These are phyloP conservation scores for Jatropha curcas DNA, from an alignment of 345 rosid genomes.

Conservation along the genomic window DNA sequence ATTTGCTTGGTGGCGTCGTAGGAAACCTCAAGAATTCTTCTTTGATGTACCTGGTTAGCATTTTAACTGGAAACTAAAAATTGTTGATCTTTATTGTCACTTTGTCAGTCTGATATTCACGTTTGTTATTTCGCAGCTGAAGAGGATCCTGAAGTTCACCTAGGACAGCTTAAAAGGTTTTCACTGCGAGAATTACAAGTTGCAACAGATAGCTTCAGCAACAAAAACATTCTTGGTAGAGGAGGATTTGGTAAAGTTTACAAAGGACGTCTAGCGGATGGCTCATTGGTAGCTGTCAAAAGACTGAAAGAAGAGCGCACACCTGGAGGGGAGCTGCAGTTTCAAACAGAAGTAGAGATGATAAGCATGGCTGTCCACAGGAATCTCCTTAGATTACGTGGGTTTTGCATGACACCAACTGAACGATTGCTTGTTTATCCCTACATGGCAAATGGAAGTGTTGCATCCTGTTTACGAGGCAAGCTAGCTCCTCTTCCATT, in stretches of 20 bases:
- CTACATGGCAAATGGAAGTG: slow-evolving; percentile 99
- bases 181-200: slow-evolving; percentile 93
- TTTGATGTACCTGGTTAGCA: slow-evolving; percentile 92
- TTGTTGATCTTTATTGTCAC: background rate
- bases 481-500: background rate
- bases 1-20: slow-evolving; percentile 96
- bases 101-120: background rate
- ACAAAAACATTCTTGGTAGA: slow-evolving; percentile 89
- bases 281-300: slow-evolving; percentile 90
- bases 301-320: slow-evolving; percentile 97
- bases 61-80: slow-evolving; percentile 4
- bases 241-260: slow-evolving; percentile 99
- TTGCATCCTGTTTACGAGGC: slow-evolving; percentile 97
- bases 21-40: slow-evolving; percentile 87
- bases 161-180: slow-evolving; percentile 96
- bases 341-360: slow-evolving; percentile 99
- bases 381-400: slow-evolving; percentile 83
- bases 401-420: slow-evolving; percentile 98
- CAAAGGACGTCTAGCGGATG: slow-evolving; percentile 90
- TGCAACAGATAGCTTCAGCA: slow-evolving; percentile 90
- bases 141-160: slow-evolving; percentile 96
- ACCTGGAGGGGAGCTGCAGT: slow-evolving; percentile 96
- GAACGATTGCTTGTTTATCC: slow-evolving; percentile 94
- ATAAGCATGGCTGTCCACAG: slow-evolving; percentile 99
- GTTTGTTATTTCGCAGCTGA: slow-evolving; percentile 72